Percentiles rank a stretch among this genome's conserved stretches.
Conservation (phyloP, 2,329 filamentous ascomycete species). For the Eurotiales sp. region DNA sequence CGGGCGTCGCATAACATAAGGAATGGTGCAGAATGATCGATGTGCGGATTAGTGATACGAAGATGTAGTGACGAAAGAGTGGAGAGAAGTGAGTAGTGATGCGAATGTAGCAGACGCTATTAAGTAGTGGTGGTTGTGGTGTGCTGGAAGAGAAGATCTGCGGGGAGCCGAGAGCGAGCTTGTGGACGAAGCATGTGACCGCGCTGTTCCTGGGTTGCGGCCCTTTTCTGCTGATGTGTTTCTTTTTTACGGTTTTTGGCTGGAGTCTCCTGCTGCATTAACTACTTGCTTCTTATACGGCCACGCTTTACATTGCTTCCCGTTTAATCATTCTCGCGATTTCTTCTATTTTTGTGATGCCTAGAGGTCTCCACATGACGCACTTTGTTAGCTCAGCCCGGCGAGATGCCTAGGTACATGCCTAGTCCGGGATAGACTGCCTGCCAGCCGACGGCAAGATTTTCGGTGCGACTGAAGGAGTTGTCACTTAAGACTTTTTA, state of each 20-base stretch:
- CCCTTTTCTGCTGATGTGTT: too few species aligned
- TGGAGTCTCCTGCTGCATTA: too few species aligned
- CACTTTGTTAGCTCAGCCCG: not conserved
- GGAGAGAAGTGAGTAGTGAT: not conserved
- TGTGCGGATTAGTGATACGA: not conserved
- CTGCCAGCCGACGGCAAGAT: too few species aligned
- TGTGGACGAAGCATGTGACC: slow-evolving; percentile 10
- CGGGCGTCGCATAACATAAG: slow-evolving; percentile 19
- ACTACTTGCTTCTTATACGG: too few species aligned
- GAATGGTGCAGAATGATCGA: slow-evolving; percentile 2
- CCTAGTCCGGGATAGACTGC: slow-evolving; percentile 1
- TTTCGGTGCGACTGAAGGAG: too few species aligned
- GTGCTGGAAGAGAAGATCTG: slow-evolving; percentile 3
- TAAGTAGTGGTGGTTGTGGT: not conserved
- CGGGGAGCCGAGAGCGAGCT: slow-evolving; percentile 5
- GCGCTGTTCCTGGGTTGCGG: not conserved
- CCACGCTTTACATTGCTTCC: not conserved
- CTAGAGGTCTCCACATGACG: slow-evolving; percentile 8
- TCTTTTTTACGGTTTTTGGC: too few species aligned
- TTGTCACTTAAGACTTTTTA: too few species aligned
- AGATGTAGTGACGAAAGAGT: not conserved
- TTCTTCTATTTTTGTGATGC: not conserved
- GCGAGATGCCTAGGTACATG: not conserved
- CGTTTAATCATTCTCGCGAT: not conserved
- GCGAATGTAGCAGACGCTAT: not conserved